phyloP scores from a whole-genome alignment of 78 protist genomes.

The Planoprotostelium fungivorum region DNA sequence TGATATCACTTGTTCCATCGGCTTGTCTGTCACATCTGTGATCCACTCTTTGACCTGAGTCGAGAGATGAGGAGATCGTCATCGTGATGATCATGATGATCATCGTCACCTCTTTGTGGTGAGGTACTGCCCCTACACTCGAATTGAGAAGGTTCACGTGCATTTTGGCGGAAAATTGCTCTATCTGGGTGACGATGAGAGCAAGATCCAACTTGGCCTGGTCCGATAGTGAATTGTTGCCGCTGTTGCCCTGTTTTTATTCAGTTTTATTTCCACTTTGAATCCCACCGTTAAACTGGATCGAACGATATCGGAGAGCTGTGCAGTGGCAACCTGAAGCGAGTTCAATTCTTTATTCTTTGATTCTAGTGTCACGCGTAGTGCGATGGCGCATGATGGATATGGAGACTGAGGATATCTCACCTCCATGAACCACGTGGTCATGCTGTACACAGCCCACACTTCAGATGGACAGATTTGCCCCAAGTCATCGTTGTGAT shows the following conservation, averaged over 20 bases:
- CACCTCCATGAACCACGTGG: neutral
- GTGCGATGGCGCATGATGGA: no score
- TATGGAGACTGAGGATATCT: neutral
- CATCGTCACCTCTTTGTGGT: neutral
- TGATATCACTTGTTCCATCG: no score
- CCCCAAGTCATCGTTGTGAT: neutral
- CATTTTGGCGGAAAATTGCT: neutral
- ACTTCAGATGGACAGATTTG: neutral
- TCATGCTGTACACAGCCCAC: neutral
- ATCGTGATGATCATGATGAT: no score
- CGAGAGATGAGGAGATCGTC: no score
- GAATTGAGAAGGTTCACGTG: neutral
- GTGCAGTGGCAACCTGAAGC: neutral
- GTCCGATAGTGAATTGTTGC: neutral
- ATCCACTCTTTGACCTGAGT: no score
- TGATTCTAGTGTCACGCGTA: no score
- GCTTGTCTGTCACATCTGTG: no score
- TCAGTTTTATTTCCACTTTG: neutral
- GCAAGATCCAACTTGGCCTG: neutral
- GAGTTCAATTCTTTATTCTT: neutral
- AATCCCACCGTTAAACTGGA: neutral
- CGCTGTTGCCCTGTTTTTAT: neutral
- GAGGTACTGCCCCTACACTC: no score
- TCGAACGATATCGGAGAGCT: neutral
- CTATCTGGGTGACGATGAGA: neutral